These are phyloP conservation scores for Neoscytalidium dimidiatum DNA, from an alignment of 2,329 filamentous ascomycete genomes.

Conservation along the genomic window DNA sequence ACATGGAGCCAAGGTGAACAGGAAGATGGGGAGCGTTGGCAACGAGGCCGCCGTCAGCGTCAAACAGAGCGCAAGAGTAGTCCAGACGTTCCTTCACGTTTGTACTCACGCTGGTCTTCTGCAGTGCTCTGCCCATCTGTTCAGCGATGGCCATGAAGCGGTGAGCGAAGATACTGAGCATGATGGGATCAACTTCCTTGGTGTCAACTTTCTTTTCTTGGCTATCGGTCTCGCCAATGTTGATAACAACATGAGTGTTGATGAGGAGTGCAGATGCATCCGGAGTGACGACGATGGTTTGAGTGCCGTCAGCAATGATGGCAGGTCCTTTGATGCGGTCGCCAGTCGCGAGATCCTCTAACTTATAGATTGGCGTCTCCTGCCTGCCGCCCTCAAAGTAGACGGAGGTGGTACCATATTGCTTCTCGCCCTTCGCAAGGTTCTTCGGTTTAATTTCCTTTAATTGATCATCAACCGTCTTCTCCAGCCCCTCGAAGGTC, in stretches of 20 bases:
- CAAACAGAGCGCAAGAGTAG: conserved; percentile 81
- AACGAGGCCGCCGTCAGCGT: conserved; percentile 72
- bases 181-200: conserved; percentile 70
- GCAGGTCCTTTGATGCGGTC: conserved; percentile 77
- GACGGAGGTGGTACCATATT: conserved; percentile 67
- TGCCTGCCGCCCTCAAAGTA: conserved; percentile 82
- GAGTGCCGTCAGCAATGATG: conserved; percentile 82
- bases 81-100: conserved; percentile 83
- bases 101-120: conserved; percentile 78
- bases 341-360: conserved; percentile 72
- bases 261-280: conserved; percentile 74
- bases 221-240: conserved; percentile 64
- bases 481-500: conserved; percentile 76
- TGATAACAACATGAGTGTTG: conserved; percentile 86
- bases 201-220: conserved; percentile 52
- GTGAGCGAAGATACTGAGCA: conserved; percentile 77
- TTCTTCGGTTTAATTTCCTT: conserved; percentile 65
- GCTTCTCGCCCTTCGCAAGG: conserved; percentile 59
- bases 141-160: conserved; percentile 85
- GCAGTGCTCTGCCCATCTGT: conserved; percentile 77
- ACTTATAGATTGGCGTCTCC: conserved; percentile 80
- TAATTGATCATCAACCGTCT: conserved; percentile 83
- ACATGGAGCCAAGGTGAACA: conserved; percentile 81
- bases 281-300: conserved; percentile 89
- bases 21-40: conserved; percentile 80